Conservation (phyloP, 352 stramenopile species). For the Phytophthora melonis region DNA sequence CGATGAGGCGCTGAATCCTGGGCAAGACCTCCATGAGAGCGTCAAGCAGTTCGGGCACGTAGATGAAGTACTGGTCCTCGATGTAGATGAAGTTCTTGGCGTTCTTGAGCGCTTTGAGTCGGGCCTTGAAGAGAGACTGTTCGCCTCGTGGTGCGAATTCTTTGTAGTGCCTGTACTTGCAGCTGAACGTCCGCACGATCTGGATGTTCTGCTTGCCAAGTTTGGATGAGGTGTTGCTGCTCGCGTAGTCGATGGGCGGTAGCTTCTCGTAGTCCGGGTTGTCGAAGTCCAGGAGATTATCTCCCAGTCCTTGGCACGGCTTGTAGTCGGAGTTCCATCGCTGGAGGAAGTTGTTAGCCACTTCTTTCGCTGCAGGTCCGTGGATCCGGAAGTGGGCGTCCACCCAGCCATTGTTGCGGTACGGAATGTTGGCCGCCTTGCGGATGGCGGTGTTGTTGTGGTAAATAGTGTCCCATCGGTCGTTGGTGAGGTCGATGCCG, state of each 20-base stretch:
- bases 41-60: slow-evolving; percentile 54
- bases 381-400: slow-evolving; percentile 58
- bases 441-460: slow-evolving; percentile 58
- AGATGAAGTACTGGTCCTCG: slow-evolving; percentile 46
- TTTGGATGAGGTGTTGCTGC: slow-evolving; percentile 13
- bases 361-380: slow-evolving; percentile 55
- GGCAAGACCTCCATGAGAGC: slow-evolving; percentile 57
- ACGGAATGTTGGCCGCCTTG: slow-evolving; percentile 33
- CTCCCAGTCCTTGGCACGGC: slow-evolving; percentile 32
- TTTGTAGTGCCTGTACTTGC: slow-evolving; percentile 55
- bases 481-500: slow-evolving; percentile 56
- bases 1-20: slow-evolving; percentile 54
- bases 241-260: slow-evolving; percentile 13
- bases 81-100: slow-evolving; percentile 51
- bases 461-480: slow-evolving; percentile 67
- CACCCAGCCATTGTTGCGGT: slow-evolving; percentile 58
- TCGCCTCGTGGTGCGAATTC: slow-evolving; percentile 66
- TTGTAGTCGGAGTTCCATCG: slow-evolving; percentile 61
- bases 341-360: slow-evolving; percentile 61
- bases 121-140: slow-evolving; percentile 49
- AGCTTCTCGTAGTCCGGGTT: slow-evolving; percentile 49
- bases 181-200: slow-evolving; percentile 68
- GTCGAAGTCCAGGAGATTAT: slow-evolving; percentile 52
- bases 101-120: slow-evolving; percentile 55
- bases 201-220: slow-evolving; percentile 51